Conservation (phyloP, 2,329 filamentous ascomycete species). For the Nothophoma quercina region DNA sequence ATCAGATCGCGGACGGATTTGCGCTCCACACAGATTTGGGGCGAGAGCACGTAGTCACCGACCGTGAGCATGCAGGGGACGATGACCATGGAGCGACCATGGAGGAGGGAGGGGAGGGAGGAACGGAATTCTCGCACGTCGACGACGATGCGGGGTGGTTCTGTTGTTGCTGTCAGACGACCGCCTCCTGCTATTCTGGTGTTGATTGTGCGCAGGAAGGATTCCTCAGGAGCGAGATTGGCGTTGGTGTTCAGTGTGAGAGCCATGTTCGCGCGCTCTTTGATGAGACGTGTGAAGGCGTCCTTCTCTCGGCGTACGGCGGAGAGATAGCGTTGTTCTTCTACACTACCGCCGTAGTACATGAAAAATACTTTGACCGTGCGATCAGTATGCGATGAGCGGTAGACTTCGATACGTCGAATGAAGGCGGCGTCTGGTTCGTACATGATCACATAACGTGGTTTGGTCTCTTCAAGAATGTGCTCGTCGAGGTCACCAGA, state of each 20-base stretch:
- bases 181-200: constrained; percentile 96
- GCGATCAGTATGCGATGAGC: constrained; percentile 88
- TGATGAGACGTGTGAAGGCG: constrained; percentile 92
- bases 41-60: constrained; percentile 93
- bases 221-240: constrained; percentile 81
- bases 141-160: constrained; percentile 89
- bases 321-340: constrained; percentile 92
- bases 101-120: constrained; percentile 86
- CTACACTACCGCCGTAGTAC: constrained; percentile 93
- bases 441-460: constrained; percentile 98
- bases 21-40: constrained; percentile 89
- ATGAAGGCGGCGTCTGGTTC: constrained; percentile 96
- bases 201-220: constrained; percentile 93
- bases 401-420: constrained; percentile 91
- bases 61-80: constrained; percentile 96
- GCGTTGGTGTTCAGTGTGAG: constrained; percentile 76
- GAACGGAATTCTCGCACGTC: constrained; percentile 97
- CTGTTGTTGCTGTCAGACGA: constrained; percentile 79
- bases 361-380: constrained; percentile 95
- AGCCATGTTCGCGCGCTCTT: constrained; percentile 92
- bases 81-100: constrained; percentile 86
- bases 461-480: constrained; percentile 91
- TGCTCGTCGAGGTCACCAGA: constrained; percentile 96
- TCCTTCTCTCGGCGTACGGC: constrained; percentile 95
- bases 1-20: constrained; percentile 94